Evolutionary conservation across 768 basidiomycete species (phyloP).

Genomic region (Pulveroboletus sp.): DNA sequence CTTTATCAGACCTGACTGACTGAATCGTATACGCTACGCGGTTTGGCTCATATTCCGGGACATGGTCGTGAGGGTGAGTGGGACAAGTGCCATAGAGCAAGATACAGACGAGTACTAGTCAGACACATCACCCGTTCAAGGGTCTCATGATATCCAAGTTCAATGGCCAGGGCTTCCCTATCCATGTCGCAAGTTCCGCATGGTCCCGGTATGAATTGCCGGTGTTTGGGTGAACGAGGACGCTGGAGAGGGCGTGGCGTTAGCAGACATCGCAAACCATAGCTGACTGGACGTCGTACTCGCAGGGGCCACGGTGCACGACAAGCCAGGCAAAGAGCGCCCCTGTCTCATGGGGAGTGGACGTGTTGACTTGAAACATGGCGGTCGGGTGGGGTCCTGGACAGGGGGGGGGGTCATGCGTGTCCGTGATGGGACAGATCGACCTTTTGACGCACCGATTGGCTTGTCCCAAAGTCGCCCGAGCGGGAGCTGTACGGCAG

Average conservation of each 20-base stretch:
- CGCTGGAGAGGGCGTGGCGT: slow-evolving; percentile 33
- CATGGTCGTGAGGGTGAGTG: neutral
- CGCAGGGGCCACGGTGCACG: slow-evolving; percentile 65
- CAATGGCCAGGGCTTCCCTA: slow-evolving; percentile 58
- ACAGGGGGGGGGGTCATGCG: neutral
- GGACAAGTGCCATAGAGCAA: neutral
- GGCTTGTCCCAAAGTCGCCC: slow-evolving; percentile 60
- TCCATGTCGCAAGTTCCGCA: slow-evolving; percentile 61
- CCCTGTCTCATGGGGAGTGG: slow-evolving; percentile 64
- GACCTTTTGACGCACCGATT: slow-evolving; percentile 42
- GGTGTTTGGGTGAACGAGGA: slow-evolving; percentile 71
- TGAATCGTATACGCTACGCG: no score
- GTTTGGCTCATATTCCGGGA: neutral
- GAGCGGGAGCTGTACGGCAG: slow-evolving; percentile 46
- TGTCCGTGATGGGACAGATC: neutral
- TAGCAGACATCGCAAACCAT: neutral
- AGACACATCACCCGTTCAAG: slow-evolving; percentile 9
- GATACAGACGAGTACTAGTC: neutral
- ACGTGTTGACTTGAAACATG: slow-evolving; percentile 70
- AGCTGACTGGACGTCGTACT: slow-evolving; percentile 42
- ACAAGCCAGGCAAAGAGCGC: slow-evolving; percentile 64
- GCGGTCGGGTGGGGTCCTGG: slow-evolving; percentile 63
- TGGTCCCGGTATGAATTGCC: slow-evolving; percentile 52
- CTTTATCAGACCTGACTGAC: no score
- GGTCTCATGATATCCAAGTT: slow-evolving; percentile 36